Conservation (phyloP, 1,139 yeast genomes). For the Groenewaldozyma sp. region DNA sequence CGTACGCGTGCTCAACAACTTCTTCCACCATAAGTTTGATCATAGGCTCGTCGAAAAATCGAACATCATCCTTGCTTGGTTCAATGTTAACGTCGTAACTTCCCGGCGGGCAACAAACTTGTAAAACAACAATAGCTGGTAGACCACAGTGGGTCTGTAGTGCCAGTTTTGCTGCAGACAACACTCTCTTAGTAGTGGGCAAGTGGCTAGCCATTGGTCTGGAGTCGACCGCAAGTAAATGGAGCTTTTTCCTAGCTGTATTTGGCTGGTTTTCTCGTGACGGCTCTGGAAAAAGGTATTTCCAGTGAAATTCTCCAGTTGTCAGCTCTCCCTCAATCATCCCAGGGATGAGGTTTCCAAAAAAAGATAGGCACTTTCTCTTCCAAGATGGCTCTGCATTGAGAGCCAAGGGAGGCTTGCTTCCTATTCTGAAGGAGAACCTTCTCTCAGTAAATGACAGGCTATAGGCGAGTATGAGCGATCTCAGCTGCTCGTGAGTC, state of each 20-base stretch:
- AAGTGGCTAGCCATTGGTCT: slow-evolving; percentile 2
- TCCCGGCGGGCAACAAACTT: slow-evolving; percentile 16
- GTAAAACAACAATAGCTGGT: slow-evolving; percentile 30
- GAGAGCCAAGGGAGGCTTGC: slow-evolving; percentile 9
- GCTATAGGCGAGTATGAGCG: slow-evolving; percentile 28
- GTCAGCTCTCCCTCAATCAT: slow-evolving; percentile 5
- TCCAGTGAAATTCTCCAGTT: slow-evolving; percentile 28
- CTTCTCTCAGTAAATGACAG: slow-evolving; percentile 27
- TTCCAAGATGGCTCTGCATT: slow-evolving; percentile 9
- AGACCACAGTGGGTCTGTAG: slow-evolving; percentile 12
- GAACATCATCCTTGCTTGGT: slow-evolving; percentile 37
- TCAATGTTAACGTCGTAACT: slow-evolving; percentile 36
- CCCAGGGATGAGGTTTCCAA: slow-evolving; percentile 6
- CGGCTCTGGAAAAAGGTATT: slow-evolving; percentile 20
- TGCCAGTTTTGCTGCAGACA: slow-evolving; percentile 5
- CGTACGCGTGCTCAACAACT: slow-evolving; percentile 9
- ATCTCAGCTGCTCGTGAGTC: slow-evolving; percentile 23
- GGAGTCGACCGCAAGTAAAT: slow-evolving; percentile 17
- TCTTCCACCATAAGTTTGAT: slow-evolving; percentile 13
- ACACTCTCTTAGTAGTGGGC: slow-evolving; percentile 2
- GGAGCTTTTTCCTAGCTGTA: slow-evolving; percentile 19
- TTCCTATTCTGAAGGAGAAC: slow-evolving; percentile 22
- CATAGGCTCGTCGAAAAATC: slow-evolving; percentile 22
- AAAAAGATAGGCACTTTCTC: slow-evolving; percentile 9
- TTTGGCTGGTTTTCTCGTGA: slow-evolving; percentile 26